A percentile compares a stretch with the other conserved stretches of the same genome.
phyloP scores from a whole-genome alignment of 495 filamentous ascomycete genomes.

The Hypomontagnella submonticulosa region DNA sequence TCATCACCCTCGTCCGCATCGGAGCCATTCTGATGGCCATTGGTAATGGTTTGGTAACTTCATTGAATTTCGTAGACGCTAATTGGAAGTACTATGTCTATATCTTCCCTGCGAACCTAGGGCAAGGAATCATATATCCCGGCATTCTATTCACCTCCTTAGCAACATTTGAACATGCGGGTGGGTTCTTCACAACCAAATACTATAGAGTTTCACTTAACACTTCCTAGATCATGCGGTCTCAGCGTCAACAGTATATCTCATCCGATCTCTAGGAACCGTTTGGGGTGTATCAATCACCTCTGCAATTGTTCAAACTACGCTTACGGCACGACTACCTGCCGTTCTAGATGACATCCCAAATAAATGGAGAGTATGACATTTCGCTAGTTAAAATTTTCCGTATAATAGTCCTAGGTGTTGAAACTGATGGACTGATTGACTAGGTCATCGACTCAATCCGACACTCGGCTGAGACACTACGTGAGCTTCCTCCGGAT shows the following conservation, averaged over 20 bases:
- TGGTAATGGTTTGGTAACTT: conserved; percentile 66
- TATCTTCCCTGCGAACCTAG: conserved; percentile 71
- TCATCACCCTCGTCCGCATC: conserved; percentile 63
- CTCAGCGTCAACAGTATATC: conserved; percentile 70
- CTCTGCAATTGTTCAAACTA: conserved; percentile 71
- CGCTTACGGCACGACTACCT: conserved; percentile 66
- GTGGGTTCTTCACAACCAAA: conserved; percentile 48
- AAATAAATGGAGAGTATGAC: conserved; percentile 73
- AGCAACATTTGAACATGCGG: conserved; percentile 70
- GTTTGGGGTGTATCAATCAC: conserved; percentile 74
- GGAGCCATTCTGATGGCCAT: conserved; percentile 69
- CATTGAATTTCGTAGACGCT: conserved; percentile 66
- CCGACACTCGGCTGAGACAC: conserved; percentile 67
- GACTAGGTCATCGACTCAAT: conserved; percentile 68
- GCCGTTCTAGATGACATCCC: conserved; percentile 69
- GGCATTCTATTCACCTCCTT: conserved; percentile 71
- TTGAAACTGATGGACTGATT: conserved; percentile 10
- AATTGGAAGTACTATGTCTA: conserved; percentile 72
- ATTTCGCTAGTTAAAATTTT: conserved; percentile 44
- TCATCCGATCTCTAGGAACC: conserved; percentile 70
- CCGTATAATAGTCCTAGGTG: conserved; percentile 36
- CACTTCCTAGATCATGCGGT: conserved; percentile 67
- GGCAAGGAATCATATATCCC: conserved; percentile 72
- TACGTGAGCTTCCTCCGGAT: conserved; percentile 65
- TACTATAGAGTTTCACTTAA: neutral